Evolutionary conservation across 768 basidiomycete species (phyloP).

Genomic region (Hygrocybe punicea): DNA sequence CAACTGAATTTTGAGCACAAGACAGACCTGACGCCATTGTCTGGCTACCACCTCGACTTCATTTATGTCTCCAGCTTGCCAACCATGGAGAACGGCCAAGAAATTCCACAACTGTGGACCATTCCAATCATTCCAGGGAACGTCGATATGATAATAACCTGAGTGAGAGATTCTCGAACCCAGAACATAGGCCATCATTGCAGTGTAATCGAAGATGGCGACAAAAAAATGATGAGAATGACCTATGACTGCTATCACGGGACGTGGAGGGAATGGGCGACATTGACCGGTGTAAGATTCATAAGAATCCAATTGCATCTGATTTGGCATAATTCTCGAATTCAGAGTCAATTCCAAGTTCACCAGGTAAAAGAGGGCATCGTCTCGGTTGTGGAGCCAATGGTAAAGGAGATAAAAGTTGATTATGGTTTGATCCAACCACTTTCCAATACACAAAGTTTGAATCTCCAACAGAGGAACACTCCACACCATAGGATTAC

Average conservation of each 20-base stretch:
- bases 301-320: background rate
- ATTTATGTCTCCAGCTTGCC: background rate
- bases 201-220: background rate
- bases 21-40: background rate
- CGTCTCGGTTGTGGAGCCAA: background rate
- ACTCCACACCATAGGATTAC: background rate
- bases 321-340: background rate
- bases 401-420: background rate
- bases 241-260: background rate
- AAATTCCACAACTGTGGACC: background rate
- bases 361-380: background rate
- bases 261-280: background rate
- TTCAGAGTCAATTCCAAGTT: background rate
- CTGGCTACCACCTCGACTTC: background rate
- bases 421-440: background rate
- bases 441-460: background rate
- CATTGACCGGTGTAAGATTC: background rate
- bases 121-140: background rate
- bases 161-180: background rate
- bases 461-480: background rate
- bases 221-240: background rate
- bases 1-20: background rate
- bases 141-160: background rate
- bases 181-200: background rate
- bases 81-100: background rate